Conservation (phyloP, 352 stramenopile genomes). For the Globisporangium barbulae region DNA sequence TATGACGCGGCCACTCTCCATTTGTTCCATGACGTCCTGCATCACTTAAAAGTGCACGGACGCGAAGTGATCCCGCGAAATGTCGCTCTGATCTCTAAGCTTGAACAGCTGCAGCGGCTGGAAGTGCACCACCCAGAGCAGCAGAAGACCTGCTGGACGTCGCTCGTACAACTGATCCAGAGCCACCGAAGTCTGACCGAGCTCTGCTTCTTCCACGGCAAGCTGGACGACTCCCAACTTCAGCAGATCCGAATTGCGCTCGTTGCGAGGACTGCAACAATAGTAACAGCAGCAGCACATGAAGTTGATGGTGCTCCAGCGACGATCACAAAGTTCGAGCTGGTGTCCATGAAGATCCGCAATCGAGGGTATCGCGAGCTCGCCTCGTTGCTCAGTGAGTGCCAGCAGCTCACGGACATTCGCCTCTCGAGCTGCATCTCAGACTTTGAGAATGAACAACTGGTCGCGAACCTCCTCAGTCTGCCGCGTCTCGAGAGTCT, state of each 20-base stretch:
- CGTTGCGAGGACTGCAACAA: not conserved
- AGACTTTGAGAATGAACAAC: constrained; percentile 51
- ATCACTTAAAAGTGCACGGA: constrained; percentile 54
- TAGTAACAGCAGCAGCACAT: not conserved
- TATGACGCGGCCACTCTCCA: constrained; percentile 6
- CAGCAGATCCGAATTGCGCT: constrained; percentile 35
- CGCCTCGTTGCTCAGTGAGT: constrained; percentile 33
- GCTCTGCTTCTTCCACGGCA: constrained; percentile 74
- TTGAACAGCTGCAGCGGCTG: constrained; percentile 43
- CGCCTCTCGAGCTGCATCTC: constrained; percentile 59
- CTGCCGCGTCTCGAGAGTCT: constrained; percentile 36
- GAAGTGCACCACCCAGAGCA: constrained; percentile 78
- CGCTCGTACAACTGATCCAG: constrained; percentile 31
- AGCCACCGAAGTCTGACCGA: constrained; percentile 32
- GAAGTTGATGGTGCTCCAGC: not conserved
- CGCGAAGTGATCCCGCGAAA: constrained; percentile 59
- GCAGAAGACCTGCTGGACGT: constrained; percentile 47
- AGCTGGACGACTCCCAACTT: constrained; percentile 44
- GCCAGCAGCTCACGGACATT: constrained; percentile 32
- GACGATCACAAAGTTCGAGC: constrained; percentile 40
- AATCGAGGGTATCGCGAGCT: constrained; percentile 42
- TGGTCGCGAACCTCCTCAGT: constrained; percentile 39
- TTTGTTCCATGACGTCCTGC: constrained; percentile 59
- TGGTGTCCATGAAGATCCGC: constrained; percentile 71
- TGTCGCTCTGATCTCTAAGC: constrained; percentile 32